Evolutionary conservation across 2,329 filamentous ascomycete genomes (phyloP).

Genomic region (Ceratocystis lukuohia): DNA sequence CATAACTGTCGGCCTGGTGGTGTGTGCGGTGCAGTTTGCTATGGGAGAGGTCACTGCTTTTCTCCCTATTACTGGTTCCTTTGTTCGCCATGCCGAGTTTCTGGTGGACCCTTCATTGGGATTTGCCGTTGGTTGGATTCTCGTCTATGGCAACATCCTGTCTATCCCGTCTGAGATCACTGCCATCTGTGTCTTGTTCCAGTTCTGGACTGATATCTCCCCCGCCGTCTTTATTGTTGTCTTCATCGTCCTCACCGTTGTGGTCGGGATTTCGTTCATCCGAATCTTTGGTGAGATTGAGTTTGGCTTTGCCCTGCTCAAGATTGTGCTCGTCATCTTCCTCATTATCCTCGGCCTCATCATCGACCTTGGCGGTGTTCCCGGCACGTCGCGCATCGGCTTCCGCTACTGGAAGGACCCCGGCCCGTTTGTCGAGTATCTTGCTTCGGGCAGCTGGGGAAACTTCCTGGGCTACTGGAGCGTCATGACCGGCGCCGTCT

Average conservation of each 20-base stretch:
- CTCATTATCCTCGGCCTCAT: slow-evolving; percentile 49
- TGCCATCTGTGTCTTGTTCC: slow-evolving; percentile 47
- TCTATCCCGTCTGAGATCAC: slow-evolving; percentile 48
- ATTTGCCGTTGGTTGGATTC: slow-evolving; percentile 41
- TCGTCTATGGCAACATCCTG: slow-evolving; percentile 42
- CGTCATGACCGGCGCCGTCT: slow-evolving; percentile 49
- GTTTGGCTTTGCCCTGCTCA: slow-evolving; percentile 38
- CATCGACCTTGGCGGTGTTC: slow-evolving; percentile 48
- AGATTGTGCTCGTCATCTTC: slow-evolving; percentile 48
- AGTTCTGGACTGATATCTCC: slow-evolving; percentile 49
- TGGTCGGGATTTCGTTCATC: slow-evolving; percentile 26
- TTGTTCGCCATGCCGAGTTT: slow-evolving; percentile 46
- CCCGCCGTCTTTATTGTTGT: slow-evolving; percentile 32
- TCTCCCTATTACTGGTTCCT: slow-evolving; percentile 49
- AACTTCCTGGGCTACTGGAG: slow-evolving; percentile 54
- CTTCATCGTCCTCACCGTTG: slow-evolving; percentile 40
- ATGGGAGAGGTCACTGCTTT: slow-evolving; percentile 48
- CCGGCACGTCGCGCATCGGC: slow-evolving; percentile 44
- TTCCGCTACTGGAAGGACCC: slow-evolving; percentile 59
- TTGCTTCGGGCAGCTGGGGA: slow-evolving; percentile 44
- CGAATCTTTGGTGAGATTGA: slow-evolving; percentile 48
- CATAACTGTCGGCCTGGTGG: slow-evolving; percentile 41
- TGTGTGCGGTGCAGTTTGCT: slow-evolving; percentile 44
- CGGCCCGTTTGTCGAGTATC: slow-evolving; percentile 53
- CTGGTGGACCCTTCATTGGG: slow-evolving; percentile 49